These are phyloP conservation scores for Umbelopsis sp. DNA, from an alignment of 371 early-diverging fungal species.

Conservation along the genomic window DNA sequence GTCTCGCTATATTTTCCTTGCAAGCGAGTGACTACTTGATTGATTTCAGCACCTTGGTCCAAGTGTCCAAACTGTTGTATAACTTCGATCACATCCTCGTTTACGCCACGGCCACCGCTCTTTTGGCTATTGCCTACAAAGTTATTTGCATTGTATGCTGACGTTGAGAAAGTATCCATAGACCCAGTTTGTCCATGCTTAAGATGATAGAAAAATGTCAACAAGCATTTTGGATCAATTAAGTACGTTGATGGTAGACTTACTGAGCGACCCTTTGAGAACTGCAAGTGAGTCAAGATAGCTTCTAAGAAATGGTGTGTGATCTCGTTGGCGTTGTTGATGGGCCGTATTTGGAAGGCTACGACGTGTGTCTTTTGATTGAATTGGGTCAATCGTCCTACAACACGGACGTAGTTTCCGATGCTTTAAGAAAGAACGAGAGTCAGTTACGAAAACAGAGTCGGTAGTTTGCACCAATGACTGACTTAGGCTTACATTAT, in stretches of 20 bases:
- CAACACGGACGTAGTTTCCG: slow-evolving; percentile 67
- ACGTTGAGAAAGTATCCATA: not conserved
- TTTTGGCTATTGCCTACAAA: not conserved
- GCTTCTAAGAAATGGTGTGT: slow-evolving; percentile 72
- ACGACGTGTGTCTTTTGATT: slow-evolving; percentile 53
- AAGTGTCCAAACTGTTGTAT: slow-evolving; percentile 28
- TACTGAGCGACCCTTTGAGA: slow-evolving; percentile 39
- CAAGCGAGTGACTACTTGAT: slow-evolving; percentile 40
- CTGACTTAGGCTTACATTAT: slow-evolving; percentile 18
- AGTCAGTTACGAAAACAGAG: slow-evolving; percentile 23
- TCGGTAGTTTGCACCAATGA: not conserved
- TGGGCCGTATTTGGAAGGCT: slow-evolving; percentile 58
- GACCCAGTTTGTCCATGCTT: slow-evolving; percentile 11
- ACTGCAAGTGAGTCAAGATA: slow-evolving; percentile 61
- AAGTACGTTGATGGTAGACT: not conserved
- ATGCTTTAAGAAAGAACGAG: slow-evolving; percentile 29
- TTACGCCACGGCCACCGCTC: slow-evolving; percentile 11
- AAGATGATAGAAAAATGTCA: slow-evolving; percentile 14
- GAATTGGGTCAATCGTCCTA: slow-evolving; percentile 69
- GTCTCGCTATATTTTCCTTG: slow-evolving; percentile 36
- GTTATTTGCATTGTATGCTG: slow-evolving; percentile 13
- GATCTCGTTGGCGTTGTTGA: slow-evolving; percentile 77
- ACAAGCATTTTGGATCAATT: not conserved
- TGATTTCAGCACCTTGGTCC: slow-evolving; percentile 38
- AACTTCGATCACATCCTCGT: slow-evolving; percentile 28